These are phyloP conservation scores for Teunomyces aglyptinius DNA, from an alignment of 805 yeast genomes.

Conservation along the genomic window DNA sequence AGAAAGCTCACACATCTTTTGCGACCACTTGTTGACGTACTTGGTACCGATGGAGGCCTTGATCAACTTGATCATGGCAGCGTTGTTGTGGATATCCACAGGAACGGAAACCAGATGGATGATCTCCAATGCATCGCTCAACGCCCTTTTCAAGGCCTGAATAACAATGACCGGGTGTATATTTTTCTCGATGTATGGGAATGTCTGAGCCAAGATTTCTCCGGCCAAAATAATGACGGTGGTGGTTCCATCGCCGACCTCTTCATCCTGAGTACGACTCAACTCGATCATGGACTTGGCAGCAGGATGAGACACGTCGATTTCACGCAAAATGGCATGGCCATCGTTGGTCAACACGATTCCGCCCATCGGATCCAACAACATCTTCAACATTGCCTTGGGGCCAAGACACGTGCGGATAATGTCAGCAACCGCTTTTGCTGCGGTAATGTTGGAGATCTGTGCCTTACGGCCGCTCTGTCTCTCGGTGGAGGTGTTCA, in stretches of 20 bases:
- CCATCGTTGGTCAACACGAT: slow-evolving; percentile 97
- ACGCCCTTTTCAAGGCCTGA: slow-evolving; percentile 88
- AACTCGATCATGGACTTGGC: slow-evolving; percentile 98
- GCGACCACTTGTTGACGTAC: slow-evolving; percentile 87
- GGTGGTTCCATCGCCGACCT: slow-evolving; percentile 98
- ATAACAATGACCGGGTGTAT: slow-evolving; percentile 97
- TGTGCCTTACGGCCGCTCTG: slow-evolving; percentile 98
- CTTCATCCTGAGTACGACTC: slow-evolving; percentile 96
- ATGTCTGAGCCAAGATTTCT: slow-evolving; percentile 91
- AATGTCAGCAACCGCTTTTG: slow-evolving; percentile 98
- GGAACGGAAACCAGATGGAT: slow-evolving; percentile 81
- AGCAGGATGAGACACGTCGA: slow-evolving; percentile 97
- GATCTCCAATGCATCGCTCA: slow-evolving; percentile 84
- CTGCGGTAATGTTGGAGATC: slow-evolving; percentile 94
- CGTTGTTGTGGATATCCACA: slow-evolving; percentile 80
- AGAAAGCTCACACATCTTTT: slow-evolving; percentile 85
- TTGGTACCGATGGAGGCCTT: slow-evolving; percentile 95
- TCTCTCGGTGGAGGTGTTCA: slow-evolving; percentile 82
- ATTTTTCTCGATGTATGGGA: slow-evolving; percentile 90
- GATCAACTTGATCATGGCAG: slow-evolving; percentile 82
- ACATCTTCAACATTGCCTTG: slow-evolving; percentile 97
- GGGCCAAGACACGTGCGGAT: slow-evolving; percentile 98
- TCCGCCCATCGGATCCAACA: slow-evolving; percentile 95
- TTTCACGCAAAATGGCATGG: slow-evolving; percentile 95
- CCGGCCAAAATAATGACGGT: slow-evolving; percentile 97